Evolutionary conservation across 306 rosid species (phyloP).

Genomic region (Aeschynomene evenia): DNA sequence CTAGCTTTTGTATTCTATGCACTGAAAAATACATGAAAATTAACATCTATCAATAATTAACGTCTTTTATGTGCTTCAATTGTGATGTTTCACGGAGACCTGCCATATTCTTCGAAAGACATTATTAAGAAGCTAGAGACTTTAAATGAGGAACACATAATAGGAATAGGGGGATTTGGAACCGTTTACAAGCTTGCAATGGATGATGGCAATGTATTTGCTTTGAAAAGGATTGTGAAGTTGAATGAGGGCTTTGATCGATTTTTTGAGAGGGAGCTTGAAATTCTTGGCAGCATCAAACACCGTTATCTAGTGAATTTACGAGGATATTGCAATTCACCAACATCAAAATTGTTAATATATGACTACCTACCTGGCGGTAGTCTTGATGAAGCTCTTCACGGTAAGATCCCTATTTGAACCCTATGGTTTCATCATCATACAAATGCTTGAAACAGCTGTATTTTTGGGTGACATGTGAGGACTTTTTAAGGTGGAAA

Average conservation of each 20-base stretch:
- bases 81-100: slow-evolving; percentile 98
- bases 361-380: slow-evolving; percentile 95
- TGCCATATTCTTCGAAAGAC: slow-evolving; percentile 97
- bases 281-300: slow-evolving; percentile 96
- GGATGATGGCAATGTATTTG: slow-evolving; percentile 97
- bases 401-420: slow-evolving; percentile 55
- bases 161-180: slow-evolving; percentile 94
- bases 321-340: slow-evolving; percentile 97
- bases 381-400: slow-evolving; percentile 96
- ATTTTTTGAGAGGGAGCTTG: slow-evolving; percentile 96
- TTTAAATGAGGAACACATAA: slow-evolving; percentile 86
- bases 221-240: slow-evolving; percentile 85
- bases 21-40: slow-evolving; percentile 27
- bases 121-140: slow-evolving; percentile 91
- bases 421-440: slow-evolving; percentile 23
- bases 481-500: slow-evolving; percentile 6
- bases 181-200: slow-evolving; percentile 95
- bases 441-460: slow-evolving; percentile 20
- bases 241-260: slow-evolving; percentile 95
- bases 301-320: slow-evolving; percentile 96
- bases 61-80: slow-evolving; percentile 78
- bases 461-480: neutral
- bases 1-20: slow-evolving; percentile 22
- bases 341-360: slow-evolving; percentile 88
- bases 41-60: slow-evolving; percentile 30